A percentile compares a stretch with the other conserved stretches of the same genome.
Evolutionary conservation across 257 asterid species (phyloP).

Genomic region (Solanum okadae): DNA sequence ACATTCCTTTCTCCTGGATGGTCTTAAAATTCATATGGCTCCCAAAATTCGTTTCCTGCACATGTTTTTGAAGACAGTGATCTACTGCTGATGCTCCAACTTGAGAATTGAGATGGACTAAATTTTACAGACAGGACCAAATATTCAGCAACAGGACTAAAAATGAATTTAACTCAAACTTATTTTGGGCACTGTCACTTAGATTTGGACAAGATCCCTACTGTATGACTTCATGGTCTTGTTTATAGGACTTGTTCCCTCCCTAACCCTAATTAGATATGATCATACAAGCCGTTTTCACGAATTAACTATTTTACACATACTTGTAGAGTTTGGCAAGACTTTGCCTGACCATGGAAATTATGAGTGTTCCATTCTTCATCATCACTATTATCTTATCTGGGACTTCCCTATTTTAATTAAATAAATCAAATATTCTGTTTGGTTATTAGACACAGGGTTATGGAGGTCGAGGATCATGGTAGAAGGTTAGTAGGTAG

Average conservation of each 20-base stretch:
- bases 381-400: not conserved
- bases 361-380: not conserved
- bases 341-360: not conserved
- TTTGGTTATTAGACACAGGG: not conserved
- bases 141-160: not conserved
- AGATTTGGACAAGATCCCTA: not conserved
- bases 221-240: not conserved
- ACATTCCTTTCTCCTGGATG: not conserved
- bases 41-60: not conserved
- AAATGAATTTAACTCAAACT: not conserved
- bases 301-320: not conserved
- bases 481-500: not conserved
- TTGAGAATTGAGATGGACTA: not conserved
- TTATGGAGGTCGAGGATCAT: not conserved
- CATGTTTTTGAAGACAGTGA: not conserved
- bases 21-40: not conserved
- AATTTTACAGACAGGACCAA: not conserved
- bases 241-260: not conserved
- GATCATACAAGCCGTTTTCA: not conserved
- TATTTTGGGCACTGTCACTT: not conserved
- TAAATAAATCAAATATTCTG: not conserved
- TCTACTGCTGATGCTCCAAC: not conserved
- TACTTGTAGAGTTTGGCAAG: not conserved
- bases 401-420: not conserved
- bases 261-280: not conserved